These are phyloP conservation scores for Mycena venus DNA, from an alignment of 768 basidiomycete species.

Conservation along the genomic window DNA sequence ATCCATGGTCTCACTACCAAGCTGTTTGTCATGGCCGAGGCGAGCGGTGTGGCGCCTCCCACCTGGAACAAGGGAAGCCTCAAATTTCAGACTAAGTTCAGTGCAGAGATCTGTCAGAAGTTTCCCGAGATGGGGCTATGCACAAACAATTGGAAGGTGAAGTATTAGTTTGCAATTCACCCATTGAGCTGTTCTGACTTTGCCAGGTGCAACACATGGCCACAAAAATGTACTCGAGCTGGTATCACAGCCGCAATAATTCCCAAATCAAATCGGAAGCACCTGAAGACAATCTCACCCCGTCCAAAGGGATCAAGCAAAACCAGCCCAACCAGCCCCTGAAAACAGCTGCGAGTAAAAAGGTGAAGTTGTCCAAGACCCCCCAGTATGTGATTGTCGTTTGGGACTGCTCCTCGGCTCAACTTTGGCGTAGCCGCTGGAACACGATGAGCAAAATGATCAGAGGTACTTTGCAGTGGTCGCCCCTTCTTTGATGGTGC, in stretches of 20 bases:
- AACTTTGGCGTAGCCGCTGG: neutral
- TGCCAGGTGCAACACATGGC: neutral
- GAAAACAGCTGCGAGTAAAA: neutral
- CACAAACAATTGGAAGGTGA: slow-evolving; percentile 12
- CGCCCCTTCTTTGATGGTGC: neutral
- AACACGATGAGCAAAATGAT: neutral
- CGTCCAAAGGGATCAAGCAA: neutral
- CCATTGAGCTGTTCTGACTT: neutral
- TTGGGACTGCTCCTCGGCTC: neutral
- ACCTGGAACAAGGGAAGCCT: neutral
- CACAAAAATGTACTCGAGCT: slow-evolving; percentile 5
- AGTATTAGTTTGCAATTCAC: neutral
- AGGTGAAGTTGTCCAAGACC: no score
- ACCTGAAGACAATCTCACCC: neutral
- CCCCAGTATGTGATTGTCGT: neutral
- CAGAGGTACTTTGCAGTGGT: neutral
- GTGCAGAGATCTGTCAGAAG: neutral
- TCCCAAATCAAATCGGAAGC: neutral
- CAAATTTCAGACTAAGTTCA: neutral
- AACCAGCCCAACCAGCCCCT: neutral
- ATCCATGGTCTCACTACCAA: neutral
- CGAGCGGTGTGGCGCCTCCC: neutral
- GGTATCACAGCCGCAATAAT: neutral
- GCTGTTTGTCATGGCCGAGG: neutral
- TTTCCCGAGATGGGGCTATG: slow-evolving; percentile 22